phyloP scores from a whole-genome alignment of 805 yeast species.

The Candida patagonica region DNA sequence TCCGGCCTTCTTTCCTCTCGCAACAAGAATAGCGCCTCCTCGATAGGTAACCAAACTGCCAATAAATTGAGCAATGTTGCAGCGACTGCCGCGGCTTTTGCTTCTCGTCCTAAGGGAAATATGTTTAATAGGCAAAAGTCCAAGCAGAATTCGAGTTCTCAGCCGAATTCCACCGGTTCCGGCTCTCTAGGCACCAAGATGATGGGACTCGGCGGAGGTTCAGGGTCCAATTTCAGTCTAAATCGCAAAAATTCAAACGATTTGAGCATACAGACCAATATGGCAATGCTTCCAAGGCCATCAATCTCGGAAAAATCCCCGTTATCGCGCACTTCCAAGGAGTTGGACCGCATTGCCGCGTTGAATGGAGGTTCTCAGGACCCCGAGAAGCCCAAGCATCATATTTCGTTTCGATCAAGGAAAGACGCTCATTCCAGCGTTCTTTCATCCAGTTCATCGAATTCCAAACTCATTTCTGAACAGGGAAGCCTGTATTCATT shows the following conservation, averaged over 20 bases:
- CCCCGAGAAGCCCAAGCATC: constrained; percentile 25
- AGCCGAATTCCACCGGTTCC: neutral
- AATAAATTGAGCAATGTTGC: constrained; percentile 20
- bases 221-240: constrained; percentile 5
- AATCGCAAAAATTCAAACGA: constrained; percentile 13
- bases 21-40: neutral
- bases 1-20: neutral
- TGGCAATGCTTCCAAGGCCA: constrained; percentile 18
- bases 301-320: constrained; percentile 25
- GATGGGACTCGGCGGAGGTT: neutral
- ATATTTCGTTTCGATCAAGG: constrained; percentile 28
- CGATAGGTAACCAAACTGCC: neutral
- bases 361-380: constrained; percentile 5
- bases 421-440: constrained; percentile 31
- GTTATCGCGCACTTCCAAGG: constrained; percentile 26
- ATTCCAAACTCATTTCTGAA: constrained; percentile 33
- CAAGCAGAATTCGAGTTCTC: constrained; percentile 14
- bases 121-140: constrained; percentile 27
- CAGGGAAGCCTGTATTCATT: constrained; percentile 34
- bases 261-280: constrained; percentile 21
- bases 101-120: constrained; percentile 19
- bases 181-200: neutral
- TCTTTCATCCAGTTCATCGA: constrained; percentile 34
- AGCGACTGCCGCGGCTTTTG: constrained; percentile 26
- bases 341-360: constrained; percentile 29